These are phyloP conservation scores for Sugiyamaella castrensis DNA, from an alignment of 1,139 yeast genomes.

Conservation along the genomic window DNA sequence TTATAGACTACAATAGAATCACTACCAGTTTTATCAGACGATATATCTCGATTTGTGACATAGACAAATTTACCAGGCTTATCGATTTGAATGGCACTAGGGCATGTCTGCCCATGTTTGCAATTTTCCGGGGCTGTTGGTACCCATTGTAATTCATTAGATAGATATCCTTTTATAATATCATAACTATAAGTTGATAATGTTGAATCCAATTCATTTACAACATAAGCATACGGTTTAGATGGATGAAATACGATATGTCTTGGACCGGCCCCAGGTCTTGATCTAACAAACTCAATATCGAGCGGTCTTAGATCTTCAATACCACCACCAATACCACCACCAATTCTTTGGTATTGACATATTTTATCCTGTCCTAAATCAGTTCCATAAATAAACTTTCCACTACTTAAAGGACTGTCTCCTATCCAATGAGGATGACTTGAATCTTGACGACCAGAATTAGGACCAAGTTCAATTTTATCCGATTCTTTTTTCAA, in stretches of 20 bases:
- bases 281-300: slow-evolving; percentile 7
- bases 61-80: slow-evolving; percentile 10
- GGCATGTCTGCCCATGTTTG: slow-evolving; percentile 8
- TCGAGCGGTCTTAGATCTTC: slow-evolving; percentile 7
- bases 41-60: slow-evolving; percentile 17
- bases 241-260: slow-evolving; percentile 14
- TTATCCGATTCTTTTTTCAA: not conserved
- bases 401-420: slow-evolving; percentile 10
- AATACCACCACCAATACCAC: too few relatives aligned
- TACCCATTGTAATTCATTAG: slow-evolving; percentile 6
- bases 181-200: slow-evolving; percentile 12
- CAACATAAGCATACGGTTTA: slow-evolving; percentile 12
- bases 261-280: slow-evolving; percentile 16
- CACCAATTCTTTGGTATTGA: slow-evolving; percentile 9
- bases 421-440: slow-evolving; percentile 19
- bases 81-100: slow-evolving; percentile 15
- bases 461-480: slow-evolving; percentile 13
- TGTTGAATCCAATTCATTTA: slow-evolving; percentile 16
- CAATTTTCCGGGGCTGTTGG: slow-evolving; percentile 6
- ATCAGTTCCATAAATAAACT: slow-evolving; percentile 14
- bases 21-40: slow-evolving; percentile 14
- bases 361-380: slow-evolving; percentile 17
- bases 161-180: slow-evolving; percentile 8
- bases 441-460: slow-evolving; percentile 16
- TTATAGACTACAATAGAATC: slow-evolving; percentile 16